Evolutionary conservation across 2,329 filamentous ascomycete genomes (phyloP).

Genomic region (Tolypocladium guangdongense): DNA sequence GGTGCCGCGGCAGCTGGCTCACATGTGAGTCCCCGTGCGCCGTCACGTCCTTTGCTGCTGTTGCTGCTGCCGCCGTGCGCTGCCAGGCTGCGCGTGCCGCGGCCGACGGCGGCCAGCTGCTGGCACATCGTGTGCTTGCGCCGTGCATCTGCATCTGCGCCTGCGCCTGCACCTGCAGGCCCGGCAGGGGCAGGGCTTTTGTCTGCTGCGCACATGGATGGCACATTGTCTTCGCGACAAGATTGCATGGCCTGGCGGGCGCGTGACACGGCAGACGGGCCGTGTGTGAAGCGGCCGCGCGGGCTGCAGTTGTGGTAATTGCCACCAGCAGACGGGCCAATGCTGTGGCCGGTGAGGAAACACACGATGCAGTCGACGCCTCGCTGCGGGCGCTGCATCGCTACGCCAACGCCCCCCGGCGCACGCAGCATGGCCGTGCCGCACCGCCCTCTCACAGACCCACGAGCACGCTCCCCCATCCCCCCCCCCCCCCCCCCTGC

Average conservation of each 20-base stretch:
- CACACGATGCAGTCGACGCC: background rate
- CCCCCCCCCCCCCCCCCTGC: background rate
- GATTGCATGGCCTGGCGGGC: background rate
- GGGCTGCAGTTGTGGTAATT: background rate
- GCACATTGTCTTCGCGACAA: background rate
- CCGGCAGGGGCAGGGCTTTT: background rate
- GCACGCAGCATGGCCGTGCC: background rate
- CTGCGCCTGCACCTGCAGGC: background rate
- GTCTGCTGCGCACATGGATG: background rate
- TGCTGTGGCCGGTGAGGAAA: background rate
- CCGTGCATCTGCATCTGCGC: background rate
- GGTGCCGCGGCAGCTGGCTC: conserved; percentile 67
- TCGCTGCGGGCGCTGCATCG: background rate
- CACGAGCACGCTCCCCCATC: background rate
- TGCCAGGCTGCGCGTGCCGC: background rate
- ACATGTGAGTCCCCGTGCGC: conserved; percentile 51
- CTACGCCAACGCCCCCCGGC: background rate
- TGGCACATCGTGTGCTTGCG: background rate
- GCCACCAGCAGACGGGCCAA: background rate
- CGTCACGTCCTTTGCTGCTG: background rate
- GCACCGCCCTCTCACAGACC: background rate
- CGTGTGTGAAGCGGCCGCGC: background rate
- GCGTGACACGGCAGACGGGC: conserved; percentile 1
- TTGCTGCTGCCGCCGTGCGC: background rate
- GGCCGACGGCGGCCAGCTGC: background rate